phyloP scores from a whole-genome alignment of 2,329 filamentous ascomycete species.

The Ilyonectria destructans region DNA sequence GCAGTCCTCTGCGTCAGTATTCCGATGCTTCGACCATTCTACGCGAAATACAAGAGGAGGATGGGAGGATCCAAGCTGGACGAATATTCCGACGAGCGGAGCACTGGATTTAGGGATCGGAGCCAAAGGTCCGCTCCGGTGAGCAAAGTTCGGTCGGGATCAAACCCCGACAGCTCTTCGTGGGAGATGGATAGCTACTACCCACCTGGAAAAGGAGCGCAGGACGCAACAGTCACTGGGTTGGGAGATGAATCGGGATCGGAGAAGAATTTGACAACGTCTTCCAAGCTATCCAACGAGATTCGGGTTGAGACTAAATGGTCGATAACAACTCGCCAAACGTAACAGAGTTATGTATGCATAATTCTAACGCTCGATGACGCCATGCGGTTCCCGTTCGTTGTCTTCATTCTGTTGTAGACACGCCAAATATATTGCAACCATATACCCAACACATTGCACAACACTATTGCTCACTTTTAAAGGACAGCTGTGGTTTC shows the following conservation, averaged over 20 bases:
- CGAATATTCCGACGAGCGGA: slow-evolving; percentile 47
- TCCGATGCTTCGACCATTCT: slow-evolving; percentile 60
- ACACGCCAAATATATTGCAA: too few species aligned
- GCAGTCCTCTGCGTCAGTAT: slow-evolving; percentile 61
- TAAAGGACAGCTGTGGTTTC: too few species aligned
- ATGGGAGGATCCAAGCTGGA: slow-evolving; percentile 51
- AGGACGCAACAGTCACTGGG: slow-evolving; percentile 31
- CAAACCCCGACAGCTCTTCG: slow-evolving; percentile 33
- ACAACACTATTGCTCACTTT: too few species aligned
- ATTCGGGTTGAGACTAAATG: slow-evolving; percentile 46
- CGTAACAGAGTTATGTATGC: not conserved
- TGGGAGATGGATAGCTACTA: slow-evolving; percentile 49
- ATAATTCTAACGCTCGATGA: too few species aligned
- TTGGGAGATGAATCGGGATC: slow-evolving; percentile 44
- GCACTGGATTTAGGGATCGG: slow-evolving; percentile 38
- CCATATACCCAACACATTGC: too few species aligned
- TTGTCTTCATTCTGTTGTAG: too few species aligned
- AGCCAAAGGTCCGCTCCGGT: slow-evolving; percentile 34
- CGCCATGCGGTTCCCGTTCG: too few species aligned
- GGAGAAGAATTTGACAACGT: slow-evolving; percentile 46
- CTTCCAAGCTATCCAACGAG: slow-evolving; percentile 25
- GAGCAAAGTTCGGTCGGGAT: slow-evolving; percentile 16
- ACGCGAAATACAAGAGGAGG: slow-evolving; percentile 51
- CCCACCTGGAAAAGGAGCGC: slow-evolving; percentile 31
- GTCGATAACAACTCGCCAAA: slow-evolving; percentile 44